Conservation (phyloP, 768 basidiomycete genomes). For the Boletus eberwhitei region DNA sequence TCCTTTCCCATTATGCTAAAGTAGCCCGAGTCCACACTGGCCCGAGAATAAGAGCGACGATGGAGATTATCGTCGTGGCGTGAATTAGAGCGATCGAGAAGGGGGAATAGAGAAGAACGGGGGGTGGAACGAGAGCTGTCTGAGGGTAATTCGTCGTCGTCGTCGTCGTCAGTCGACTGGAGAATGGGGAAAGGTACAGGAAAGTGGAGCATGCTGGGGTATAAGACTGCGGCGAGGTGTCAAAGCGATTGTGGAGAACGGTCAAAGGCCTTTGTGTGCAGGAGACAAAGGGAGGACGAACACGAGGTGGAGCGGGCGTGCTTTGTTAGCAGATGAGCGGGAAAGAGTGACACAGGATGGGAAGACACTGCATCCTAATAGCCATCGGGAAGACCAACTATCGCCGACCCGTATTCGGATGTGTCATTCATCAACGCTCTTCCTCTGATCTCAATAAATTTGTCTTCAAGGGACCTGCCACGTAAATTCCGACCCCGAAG, state of each 20-base stretch:
- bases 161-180: constrained; percentile 1
- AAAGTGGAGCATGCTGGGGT: constrained; percentile 18
- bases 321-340: constrained; percentile 7
- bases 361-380: constrained; percentile 16
- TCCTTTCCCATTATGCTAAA: constrained; percentile 26
- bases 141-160: constrained; percentile 12
- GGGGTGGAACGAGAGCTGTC: constrained; percentile 17
- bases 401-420: background rate
- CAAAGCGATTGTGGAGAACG: constrained; percentile 24
- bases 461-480: background rate
- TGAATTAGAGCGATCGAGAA: background rate
- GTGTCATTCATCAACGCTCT: constrained; percentile 9
- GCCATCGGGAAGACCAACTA: constrained; percentile 11
- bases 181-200: constrained; percentile 15
- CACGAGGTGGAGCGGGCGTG: constrained; percentile 2
- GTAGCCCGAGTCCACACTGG: constrained; percentile 31
- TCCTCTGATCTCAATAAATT: constrained; percentile 12
- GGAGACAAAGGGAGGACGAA: constrained; percentile 19
- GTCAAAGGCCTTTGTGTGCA: constrained; percentile 26
- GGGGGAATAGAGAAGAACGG: constrained; percentile 17
- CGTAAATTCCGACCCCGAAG: background rate
- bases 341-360: constrained; percentile 1
- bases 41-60: constrained; percentile 19
- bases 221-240: constrained; percentile 13
- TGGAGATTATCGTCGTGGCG: background rate